phyloP scores from a whole-genome alignment of 2,329 filamentous ascomycete genomes.

The Fusarium cicatricum region DNA sequence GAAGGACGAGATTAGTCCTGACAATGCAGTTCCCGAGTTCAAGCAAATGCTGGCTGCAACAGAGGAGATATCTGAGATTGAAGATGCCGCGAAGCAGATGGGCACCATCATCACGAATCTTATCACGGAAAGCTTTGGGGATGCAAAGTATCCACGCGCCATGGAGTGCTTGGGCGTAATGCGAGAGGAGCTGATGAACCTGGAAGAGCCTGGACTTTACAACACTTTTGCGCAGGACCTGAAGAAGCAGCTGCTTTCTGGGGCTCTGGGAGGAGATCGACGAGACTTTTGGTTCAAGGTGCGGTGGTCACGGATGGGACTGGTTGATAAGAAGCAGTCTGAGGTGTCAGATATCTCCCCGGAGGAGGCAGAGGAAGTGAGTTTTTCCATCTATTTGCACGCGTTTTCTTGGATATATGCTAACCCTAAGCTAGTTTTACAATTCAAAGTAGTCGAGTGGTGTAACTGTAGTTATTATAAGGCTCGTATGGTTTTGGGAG shows the following conservation, averaged over 20 bases:
- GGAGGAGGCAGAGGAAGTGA: slow-evolving; percentile 74
- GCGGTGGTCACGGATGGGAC: slow-evolving; percentile 70
- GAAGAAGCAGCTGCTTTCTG: slow-evolving; percentile 75
- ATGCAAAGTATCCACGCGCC: slow-evolving; percentile 76
- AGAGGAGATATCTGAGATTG: slow-evolving; percentile 67
- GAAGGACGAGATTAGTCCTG: slow-evolving; percentile 56
- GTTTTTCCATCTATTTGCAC: slow-evolving; percentile 8
- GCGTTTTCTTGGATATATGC: slow-evolving; percentile 13
- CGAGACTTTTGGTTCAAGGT: slow-evolving; percentile 85
- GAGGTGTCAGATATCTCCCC: slow-evolving; percentile 72
- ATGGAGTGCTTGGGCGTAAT: slow-evolving; percentile 80
- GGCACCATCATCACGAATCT: slow-evolving; percentile 72
- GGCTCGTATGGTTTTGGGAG: background rate
- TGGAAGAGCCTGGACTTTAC: slow-evolving; percentile 79
- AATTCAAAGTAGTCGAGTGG: slow-evolving; percentile 43
- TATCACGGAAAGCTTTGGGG: slow-evolving; percentile 77
- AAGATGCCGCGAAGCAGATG: slow-evolving; percentile 78
- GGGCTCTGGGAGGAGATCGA: slow-evolving; percentile 77
- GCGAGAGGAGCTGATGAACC: slow-evolving; percentile 76
- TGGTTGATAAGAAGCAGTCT: slow-evolving; percentile 72
- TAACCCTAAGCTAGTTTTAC: slow-evolving; percentile 48
- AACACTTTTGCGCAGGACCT: slow-evolving; percentile 76
- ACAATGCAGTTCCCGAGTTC: slow-evolving; percentile 91
- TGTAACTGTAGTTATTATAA: slow-evolving; percentile 11
- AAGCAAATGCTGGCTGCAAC: slow-evolving; percentile 76